These are phyloP conservation scores for Phycomyces blakesleeanus DNA, from an alignment of 192 early-diverging fungal genomes.

Conservation along the genomic window DNA sequence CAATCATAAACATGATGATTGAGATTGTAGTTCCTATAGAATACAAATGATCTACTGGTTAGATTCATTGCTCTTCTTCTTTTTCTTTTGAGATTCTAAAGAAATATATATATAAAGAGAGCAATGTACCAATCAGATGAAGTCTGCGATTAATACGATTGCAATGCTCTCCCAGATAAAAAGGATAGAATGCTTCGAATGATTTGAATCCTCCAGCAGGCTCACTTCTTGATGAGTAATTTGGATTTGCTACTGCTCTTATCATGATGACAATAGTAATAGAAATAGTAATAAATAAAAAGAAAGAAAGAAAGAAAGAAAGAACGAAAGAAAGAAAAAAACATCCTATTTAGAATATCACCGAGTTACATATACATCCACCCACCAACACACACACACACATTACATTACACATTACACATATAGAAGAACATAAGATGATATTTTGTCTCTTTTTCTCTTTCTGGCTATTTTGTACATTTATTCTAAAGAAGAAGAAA, in stretches of 20 bases:
- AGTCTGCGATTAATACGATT: constrained; percentile 49
- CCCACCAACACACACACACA: background rate
- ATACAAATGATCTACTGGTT: background rate
- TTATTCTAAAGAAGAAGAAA: constrained; percentile 6
- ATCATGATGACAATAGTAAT: constrained; percentile 4
- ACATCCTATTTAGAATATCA: too few relatives aligned
- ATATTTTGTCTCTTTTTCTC: too few relatives aligned
- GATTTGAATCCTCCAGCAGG: constrained; percentile 42
- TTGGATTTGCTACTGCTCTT: constrained; percentile 39
- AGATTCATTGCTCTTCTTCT: too few relatives aligned
- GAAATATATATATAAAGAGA: too few relatives aligned
- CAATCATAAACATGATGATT: constrained; percentile 17
- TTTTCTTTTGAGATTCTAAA: too few relatives aligned
- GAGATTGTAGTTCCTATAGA: constrained; percentile 36
- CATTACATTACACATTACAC: too few relatives aligned
- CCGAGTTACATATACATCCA: background rate
- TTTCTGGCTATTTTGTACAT: too few relatives aligned
- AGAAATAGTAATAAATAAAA: constrained; percentile 2
- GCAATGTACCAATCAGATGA: constrained; percentile 46
- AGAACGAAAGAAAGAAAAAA: background rate
- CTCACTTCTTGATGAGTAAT: constrained; percentile 40
- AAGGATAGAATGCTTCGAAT: constrained; percentile 65
- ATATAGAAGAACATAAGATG: too few relatives aligned
- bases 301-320: background rate
- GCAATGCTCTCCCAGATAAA: constrained; percentile 61